Base-by-base conservation (phyloP, 2,329 filamentous ascomycete genomes). In the Fusarium incarnatum region DNA sequence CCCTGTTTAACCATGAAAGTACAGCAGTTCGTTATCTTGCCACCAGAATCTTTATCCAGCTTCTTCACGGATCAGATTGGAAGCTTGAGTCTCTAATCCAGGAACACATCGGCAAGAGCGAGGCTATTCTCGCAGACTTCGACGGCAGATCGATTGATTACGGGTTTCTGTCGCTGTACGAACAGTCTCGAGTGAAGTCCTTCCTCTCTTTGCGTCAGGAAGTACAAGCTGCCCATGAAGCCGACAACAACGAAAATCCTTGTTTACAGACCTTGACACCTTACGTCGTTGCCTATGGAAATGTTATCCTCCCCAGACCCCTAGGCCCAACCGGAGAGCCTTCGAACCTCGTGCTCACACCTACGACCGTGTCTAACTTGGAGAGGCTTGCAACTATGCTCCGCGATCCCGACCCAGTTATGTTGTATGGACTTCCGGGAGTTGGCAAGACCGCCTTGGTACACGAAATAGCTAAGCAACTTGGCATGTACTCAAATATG, bases 381-480 rank as follows among this genome's bases (percentile, higher is more conserved):
- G 87, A 88, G 74, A 83, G 79, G 13, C 86, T 98, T 59, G 92
- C 92, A 4, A 80, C 81, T 28, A 86, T 90, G 48, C 83, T 99
- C 30, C 89, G 92, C 46, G 84, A 84, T 6, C 78, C 87, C 2
- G 89, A 89, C 1, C 94, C 97, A 1, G 85, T 98, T 37, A 84
- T 99, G 22, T 85, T 99, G 7, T 89, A 94, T 68, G 96, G 96
- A 2, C 83, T 93, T 16, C 88, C 95, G 10, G 95, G 97, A 22
- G 92, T 92, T 32, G 96, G 96, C 53, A 99, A 99, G 83, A 98
- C 96, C 0, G 90, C 93, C 1, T 81, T 97, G 22, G 88, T 97
- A 16, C 92, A 93, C 70, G 91, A 98, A 77, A 87, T 95, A 64
- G 94, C 95, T 25, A 88, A 88, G 74, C 88, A 91, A 72, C 87